phyloP scores from a whole-genome alignment of 2,329 filamentous ascomycete species.

The Colletotrichum sp. region DNA sequence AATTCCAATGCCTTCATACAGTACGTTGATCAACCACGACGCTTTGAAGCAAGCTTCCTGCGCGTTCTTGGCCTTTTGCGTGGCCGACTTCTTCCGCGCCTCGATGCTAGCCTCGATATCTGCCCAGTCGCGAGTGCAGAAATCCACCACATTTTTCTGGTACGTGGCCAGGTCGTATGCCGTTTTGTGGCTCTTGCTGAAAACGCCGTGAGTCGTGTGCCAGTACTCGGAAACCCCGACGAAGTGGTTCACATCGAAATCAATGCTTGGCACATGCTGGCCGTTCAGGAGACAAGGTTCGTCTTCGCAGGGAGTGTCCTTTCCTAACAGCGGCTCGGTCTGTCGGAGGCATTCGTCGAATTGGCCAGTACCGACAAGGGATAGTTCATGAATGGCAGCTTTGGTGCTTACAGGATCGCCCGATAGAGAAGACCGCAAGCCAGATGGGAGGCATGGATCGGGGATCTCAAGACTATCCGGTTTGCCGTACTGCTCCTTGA shows the following conservation, averaged over 20 bases:
- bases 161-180: constrained; percentile 92
- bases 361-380: constrained; percentile 80
- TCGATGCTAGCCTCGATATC: constrained; percentile 72
- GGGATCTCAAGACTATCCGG: constrained; percentile 70
- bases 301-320: constrained; percentile 83
- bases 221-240: constrained; percentile 98
- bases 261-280: constrained; percentile 90
- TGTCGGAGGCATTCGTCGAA: constrained; percentile 84
- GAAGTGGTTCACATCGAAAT: constrained; percentile 97
- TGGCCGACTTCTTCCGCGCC: constrained; percentile 73
- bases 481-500: constrained; percentile 71
- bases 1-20: constrained; percentile 95
- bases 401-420: constrained; percentile 58
- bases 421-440: constrained; percentile 75
- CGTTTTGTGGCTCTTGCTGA: constrained; percentile 72
- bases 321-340: constrained; percentile 87
- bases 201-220: constrained; percentile 97
- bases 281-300: constrained; percentile 89
- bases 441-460: constrained; percentile 88
- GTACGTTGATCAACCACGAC: constrained; percentile 94
- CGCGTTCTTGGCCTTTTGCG: constrained; percentile 79
- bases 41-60: constrained; percentile 96
- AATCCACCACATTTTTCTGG: constrained; percentile 81
- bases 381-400: constrained; percentile 43
- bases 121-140: constrained; percentile 85